phyloP scores from a whole-genome alignment of 2,329 filamentous ascomycete species.

The Botrytis byssoidea region DNA sequence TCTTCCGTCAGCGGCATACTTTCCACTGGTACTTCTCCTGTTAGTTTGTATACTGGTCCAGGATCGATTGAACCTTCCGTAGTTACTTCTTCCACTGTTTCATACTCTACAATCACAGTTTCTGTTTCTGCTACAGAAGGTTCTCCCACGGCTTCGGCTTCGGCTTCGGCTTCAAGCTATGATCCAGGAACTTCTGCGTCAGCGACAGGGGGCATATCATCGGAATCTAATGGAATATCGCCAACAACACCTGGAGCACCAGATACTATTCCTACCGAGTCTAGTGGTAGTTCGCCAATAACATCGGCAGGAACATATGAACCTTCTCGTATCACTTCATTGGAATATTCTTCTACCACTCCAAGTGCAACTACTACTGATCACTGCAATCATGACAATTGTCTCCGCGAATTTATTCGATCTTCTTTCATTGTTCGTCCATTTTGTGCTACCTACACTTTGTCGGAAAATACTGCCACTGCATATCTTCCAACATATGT shows the following conservation, averaged over 20 bases:
- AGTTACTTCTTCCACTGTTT: neutral
- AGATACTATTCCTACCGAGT: neutral
- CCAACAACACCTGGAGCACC: neutral
- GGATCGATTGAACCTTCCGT: constrained; percentile 14
- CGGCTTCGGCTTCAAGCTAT: constrained; percentile 16
- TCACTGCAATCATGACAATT: constrained; percentile 33
- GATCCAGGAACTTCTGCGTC: constrained; percentile 12
- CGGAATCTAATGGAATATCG: neutral
- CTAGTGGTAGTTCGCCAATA: neutral
- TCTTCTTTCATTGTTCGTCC: constrained; percentile 24
- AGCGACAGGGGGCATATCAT: neutral
- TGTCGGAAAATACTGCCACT: constrained; percentile 25
- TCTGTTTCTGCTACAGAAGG: constrained; percentile 1
- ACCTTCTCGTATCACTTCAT: constrained; percentile 13
- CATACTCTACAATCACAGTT: constrained; percentile 13
- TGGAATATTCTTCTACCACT: neutral
- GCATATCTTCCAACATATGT: constrained; percentile 31
- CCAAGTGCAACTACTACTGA: constrained; percentile 17
- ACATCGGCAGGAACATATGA: neutral
- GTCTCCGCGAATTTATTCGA: constrained; percentile 31
- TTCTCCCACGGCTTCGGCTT: neutral
- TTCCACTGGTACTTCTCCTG: constrained; percentile 11
- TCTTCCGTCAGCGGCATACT: constrained; percentile 4
- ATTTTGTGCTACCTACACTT: constrained; percentile 35
- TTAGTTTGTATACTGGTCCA: constrained; percentile 1